These are phyloP conservation scores for Pseudocercospora eumusae DNA, from an alignment of 2,329 filamentous ascomycete genomes.

Conservation along the genomic window DNA sequence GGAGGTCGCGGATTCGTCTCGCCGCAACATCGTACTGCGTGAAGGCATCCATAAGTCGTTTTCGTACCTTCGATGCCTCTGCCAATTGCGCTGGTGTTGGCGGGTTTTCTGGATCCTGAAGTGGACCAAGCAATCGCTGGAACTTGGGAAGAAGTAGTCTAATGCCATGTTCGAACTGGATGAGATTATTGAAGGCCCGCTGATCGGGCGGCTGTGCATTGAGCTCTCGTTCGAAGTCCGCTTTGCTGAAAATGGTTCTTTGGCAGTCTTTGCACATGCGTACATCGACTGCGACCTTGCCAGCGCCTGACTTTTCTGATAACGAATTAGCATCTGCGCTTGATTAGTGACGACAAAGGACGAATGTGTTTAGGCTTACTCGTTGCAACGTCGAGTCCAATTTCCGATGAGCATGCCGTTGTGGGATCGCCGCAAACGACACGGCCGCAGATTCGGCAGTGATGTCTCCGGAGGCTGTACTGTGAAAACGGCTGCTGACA, in stretches of 20 bases:
- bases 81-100: conserved; percentile 70
- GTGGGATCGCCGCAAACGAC: conserved; percentile 87
- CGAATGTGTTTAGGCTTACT: conserved; percentile 47
- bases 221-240: conserved; percentile 74
- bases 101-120: conserved; percentile 71
- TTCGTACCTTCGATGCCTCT: conserved; percentile 87
- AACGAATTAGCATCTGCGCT: conserved; percentile 36
- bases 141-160: conserved; percentile 78
- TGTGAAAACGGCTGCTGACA: conserved; percentile 94
- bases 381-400: conserved; percentile 74
- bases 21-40: conserved; percentile 83
- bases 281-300: conserved; percentile 71
- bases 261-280: conserved; percentile 92
- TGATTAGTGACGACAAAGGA: conserved; percentile 30
- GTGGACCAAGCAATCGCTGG: conserved; percentile 69
- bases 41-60: conserved; percentile 84
- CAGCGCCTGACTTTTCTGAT: conserved; percentile 48
- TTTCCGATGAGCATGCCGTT: conserved; percentile 81
- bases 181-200: conserved; percentile 77
- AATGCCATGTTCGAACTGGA: conserved; percentile 87
- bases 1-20: conserved; percentile 75
- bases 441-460: conserved; percentile 89
- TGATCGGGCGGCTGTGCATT: conserved; percentile 70
- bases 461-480: conserved; percentile 90
- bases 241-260: conserved; percentile 67